Evolutionary conservation across 2,329 filamentous ascomycete genomes (phyloP), one percentile per base, ranked within the genome.

Genomic region (Xylaria sp.): DNA sequence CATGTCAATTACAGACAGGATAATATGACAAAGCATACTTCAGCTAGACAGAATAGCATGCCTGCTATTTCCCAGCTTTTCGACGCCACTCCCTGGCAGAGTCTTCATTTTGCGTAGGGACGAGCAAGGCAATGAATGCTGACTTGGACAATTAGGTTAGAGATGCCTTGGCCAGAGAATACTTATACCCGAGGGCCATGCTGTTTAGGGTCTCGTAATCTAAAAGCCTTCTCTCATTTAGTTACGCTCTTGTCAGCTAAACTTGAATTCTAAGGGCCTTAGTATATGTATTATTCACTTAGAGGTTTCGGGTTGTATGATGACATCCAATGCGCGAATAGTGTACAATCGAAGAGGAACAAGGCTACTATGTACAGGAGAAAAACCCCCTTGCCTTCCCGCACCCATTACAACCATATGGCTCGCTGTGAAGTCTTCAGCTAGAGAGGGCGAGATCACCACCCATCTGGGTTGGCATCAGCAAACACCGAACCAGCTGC

Each of bases 401-500:
- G 31, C 19, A 28, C 5, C 15, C 28, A 40, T 14, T 15, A 14
- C 4, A 2, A 43, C 40, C 11, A 17, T 11, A 14, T 3, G 14
- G 12, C 19, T 43, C 31, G 28, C 28, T 31, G 28, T 31, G 28
- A 31, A 31, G 25, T n/a, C 21, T 46, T 28, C 25, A 38, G 14
- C 21, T 17, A n/a, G 35, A 5, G 37, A 37, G 8, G 28, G 28
- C 35, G 15, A 23, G 35, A 40, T 61, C 25, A 65, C 67, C 64
- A 69, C 23, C 17, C 60, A 46, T 64, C 66, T 9, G 77, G 75
- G 60, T 79, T 75, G 1, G 75, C 78, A 68, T 81, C 79, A 8
- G 71, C 71, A 63, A 77, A 79, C 1, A 70, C 74, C 2, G 77
- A 78, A 1, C 80, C 82, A 7, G 78, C 72, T 5, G 78, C 76